Conservation (phyloP, 192 early-diverging fungal species). For the Rhizoclosmatium sp. region DNA sequence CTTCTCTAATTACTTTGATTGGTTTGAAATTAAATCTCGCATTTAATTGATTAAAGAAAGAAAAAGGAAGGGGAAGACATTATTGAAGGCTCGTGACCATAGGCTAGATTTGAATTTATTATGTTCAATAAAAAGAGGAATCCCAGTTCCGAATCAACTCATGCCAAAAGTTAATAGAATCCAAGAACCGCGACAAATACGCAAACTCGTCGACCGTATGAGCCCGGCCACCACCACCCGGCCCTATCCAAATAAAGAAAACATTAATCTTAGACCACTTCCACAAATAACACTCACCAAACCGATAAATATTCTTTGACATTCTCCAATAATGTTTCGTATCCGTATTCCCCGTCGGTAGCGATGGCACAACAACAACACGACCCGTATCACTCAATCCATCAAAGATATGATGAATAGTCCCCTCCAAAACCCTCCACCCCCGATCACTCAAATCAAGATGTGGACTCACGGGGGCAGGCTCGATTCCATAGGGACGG, state of each 20-base stretch:
- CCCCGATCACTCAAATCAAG: background rate
- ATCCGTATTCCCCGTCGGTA: slow-evolving; percentile 54
- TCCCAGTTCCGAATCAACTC: slow-evolving; percentile 51
- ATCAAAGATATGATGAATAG: slow-evolving; percentile 37
- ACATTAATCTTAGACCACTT: too few relatives aligned
- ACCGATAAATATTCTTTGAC: slow-evolving; percentile 49
- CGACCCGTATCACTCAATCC: background rate
- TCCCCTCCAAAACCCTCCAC: slow-evolving; percentile 47
- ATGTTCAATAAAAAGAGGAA: background rate
- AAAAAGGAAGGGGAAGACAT: too few relatives aligned
- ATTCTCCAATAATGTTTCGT: slow-evolving; percentile 47
- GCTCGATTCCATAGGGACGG: slow-evolving; percentile 25
- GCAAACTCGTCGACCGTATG: slow-evolving; percentile 34
- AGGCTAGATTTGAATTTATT: too few relatives aligned
- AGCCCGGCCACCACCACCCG: slow-evolving; percentile 1
- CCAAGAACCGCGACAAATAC: slow-evolving; percentile 22
- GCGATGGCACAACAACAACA: slow-evolving; percentile 38
- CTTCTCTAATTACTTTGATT: too few relatives aligned
- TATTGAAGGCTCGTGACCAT: too few relatives aligned
- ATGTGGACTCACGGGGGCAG: slow-evolving; percentile 37
- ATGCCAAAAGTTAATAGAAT: slow-evolving; percentile 45
- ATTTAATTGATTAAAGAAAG: too few relatives aligned
- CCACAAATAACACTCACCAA: slow-evolving; percentile 18
- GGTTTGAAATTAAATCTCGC: too few relatives aligned
- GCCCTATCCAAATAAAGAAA: background rate